These are phyloP conservation scores for Sporopachydermia lactativora DNA, from an alignment of 805 yeast genomes.

Conservation along the genomic window DNA sequence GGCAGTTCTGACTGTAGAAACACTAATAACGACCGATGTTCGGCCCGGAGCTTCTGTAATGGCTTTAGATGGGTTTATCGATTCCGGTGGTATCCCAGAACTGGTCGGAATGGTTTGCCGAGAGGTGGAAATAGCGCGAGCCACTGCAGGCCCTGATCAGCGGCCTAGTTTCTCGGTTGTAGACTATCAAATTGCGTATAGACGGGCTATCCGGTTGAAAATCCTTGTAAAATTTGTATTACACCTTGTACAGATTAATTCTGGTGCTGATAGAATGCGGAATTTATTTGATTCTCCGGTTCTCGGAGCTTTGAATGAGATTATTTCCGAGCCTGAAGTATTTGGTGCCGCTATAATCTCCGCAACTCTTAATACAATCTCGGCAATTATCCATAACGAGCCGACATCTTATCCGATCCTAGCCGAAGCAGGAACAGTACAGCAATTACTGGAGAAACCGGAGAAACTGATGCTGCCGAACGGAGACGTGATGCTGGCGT, in stretches of 20 bases:
- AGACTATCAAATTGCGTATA: constrained; percentile 37
- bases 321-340: constrained; percentile 37
- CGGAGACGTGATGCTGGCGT: constrained; percentile 39
- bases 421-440: constrained; percentile 64
- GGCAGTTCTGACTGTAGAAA: constrained; percentile 44
- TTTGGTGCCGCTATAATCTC: constrained; percentile 60
- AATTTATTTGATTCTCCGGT: constrained; percentile 77
- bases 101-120: constrained; percentile 45
- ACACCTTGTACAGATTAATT: constrained; percentile 52
- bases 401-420: constrained; percentile 79
- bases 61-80: constrained; percentile 45
- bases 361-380: constrained; percentile 46
- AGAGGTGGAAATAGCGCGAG: constrained; percentile 53
- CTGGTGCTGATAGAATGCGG: constrained; percentile 66
- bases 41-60: constrained; percentile 11
- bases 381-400: constrained; percentile 70
- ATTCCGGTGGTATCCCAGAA: constrained; percentile 47
- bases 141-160: constrained; percentile 42
- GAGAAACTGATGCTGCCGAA: constrained; percentile 37
- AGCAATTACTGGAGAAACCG: constrained; percentile 45
- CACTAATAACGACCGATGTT: constrained; percentile 22
- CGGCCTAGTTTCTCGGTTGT: constrained; percentile 38
- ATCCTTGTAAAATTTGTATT: constrained; percentile 49
- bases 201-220: constrained; percentile 46
- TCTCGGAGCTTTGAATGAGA: constrained; percentile 41